Evolutionary conservation across 2,329 filamentous ascomycete species (phyloP).

Genomic region (Lasiodiplodia sp.): DNA sequence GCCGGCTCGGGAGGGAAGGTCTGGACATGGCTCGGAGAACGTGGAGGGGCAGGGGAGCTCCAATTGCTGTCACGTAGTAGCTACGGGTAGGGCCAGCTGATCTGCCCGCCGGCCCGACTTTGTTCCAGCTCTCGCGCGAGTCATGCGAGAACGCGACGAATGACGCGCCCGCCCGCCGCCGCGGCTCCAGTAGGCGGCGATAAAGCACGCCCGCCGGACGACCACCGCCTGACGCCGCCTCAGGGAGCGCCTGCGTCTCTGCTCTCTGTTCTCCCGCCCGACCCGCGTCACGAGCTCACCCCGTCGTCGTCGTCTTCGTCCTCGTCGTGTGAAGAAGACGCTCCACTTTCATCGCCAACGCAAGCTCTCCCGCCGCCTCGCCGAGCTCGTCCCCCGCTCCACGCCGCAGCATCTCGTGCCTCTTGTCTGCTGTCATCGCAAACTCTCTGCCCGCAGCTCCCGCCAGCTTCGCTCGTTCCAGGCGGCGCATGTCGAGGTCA

Average conservation of each 20-base stretch:
- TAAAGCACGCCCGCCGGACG: slow-evolving; percentile 8
- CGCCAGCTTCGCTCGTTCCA: neutral
- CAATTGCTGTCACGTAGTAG: neutral
- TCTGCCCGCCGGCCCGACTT: slow-evolving; percentile 6
- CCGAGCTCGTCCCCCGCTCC: neutral
- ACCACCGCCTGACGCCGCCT: slow-evolving; percentile 18
- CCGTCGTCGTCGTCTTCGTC: neutral
- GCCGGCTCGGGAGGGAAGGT: slow-evolving; percentile 16
- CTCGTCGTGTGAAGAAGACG: neutral
- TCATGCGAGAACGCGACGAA: slow-evolving; percentile 24
- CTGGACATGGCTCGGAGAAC: slow-evolving; percentile 18
- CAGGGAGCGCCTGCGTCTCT: neutral
- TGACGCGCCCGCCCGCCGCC: slow-evolving; percentile 22
- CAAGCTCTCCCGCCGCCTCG: slow-evolving; percentile 1
- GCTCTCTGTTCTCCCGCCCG: neutral
- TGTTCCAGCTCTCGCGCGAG: slow-evolving; percentile 12
- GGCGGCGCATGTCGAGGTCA: slow-evolving; percentile 3
- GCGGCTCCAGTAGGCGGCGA: slow-evolving; percentile 10
- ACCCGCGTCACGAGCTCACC: slow-evolving; percentile 17
- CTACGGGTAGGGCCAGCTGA: neutral
- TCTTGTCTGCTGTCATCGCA: neutral
- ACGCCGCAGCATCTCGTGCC: neutral
- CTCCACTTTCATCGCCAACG: neutral
- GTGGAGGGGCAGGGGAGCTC: slow-evolving; percentile 11
- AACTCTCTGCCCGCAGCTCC: too few relatives aligned